Conservation (phyloP, 352 stramenopile species). For the Aphanomyces invadans region DNA sequence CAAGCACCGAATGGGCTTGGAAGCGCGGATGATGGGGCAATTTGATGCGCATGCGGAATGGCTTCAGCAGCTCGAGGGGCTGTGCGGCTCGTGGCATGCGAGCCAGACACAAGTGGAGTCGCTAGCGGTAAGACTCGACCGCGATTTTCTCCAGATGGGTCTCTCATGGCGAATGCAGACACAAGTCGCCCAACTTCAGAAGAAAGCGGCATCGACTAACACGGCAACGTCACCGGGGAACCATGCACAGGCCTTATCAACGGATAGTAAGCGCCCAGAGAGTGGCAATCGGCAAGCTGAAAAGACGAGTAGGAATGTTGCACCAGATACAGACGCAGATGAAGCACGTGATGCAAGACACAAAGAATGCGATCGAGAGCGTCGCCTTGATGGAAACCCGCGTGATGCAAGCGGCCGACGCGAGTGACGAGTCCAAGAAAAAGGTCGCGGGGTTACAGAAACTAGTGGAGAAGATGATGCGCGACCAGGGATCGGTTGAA, state of each 20-base stretch:
- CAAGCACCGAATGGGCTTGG: conserved; percentile 48
- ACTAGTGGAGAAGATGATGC: conserved; percentile 70
- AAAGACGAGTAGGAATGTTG: neutral
- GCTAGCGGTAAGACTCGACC: neutral
- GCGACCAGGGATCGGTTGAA: conserved; percentile 56
- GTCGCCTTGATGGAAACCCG: conserved; percentile 11
- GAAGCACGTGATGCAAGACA: conserved; percentile 21
- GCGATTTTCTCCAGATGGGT: neutral
- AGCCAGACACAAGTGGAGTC: conserved; percentile 6
- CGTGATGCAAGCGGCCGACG: neutral
- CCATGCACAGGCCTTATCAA: too few relatives aligned
- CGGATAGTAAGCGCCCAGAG: too few relatives aligned
- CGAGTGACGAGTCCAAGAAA: conserved; percentile 24
- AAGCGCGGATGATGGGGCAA: conserved; percentile 48
- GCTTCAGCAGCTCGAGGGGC: conserved; percentile 63
- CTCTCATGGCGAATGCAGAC: neutral
- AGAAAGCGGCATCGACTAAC: neutral
- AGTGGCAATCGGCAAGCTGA: too few relatives aligned
- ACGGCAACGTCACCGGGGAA: too few relatives aligned
- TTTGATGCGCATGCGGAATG: conserved; percentile 67
- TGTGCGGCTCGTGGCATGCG: conserved; percentile 17
- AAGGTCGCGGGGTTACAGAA: conserved; percentile 55
- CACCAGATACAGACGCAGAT: conserved; percentile 3
- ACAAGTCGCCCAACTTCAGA: conserved; percentile 16
- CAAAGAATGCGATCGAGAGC: conserved; percentile 5